These are phyloP conservation scores for Diaporthe capsici DNA, from an alignment of 2,329 filamentous ascomycete species.

Conservation along the genomic window DNA sequence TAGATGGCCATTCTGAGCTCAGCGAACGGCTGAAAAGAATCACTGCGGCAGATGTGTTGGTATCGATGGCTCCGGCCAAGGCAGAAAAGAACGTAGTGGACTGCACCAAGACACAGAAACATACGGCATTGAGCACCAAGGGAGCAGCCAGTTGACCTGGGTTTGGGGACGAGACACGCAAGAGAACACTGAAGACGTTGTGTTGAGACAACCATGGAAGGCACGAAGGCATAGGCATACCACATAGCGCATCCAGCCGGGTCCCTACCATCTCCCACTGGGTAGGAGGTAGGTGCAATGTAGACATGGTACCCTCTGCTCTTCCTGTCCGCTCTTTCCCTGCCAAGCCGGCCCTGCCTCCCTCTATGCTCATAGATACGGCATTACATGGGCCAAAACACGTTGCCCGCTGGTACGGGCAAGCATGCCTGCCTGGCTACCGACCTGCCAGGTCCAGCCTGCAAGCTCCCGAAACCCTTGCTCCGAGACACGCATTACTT, in stretches of 20 bases:
- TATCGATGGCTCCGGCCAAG: not conserved
- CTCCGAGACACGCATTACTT: conserved; percentile 12
- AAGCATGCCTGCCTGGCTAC: not conserved
- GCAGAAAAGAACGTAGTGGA: not conserved
- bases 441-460: not conserved
- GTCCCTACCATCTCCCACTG: not conserved
- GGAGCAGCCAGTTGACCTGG: not conserved
- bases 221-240: not conserved
- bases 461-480: conserved; percentile 4
- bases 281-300: not conserved
- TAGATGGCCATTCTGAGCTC: conserved; percentile 29
- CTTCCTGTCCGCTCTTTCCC: conserved; percentile 7
- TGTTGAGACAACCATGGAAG: not conserved
- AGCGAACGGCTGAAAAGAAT: conserved; percentile 2
- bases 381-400: not conserved
- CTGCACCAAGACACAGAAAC: not conserved
- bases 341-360: not conserved
- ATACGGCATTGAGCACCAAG: not conserved
- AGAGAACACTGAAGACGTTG: not conserved
- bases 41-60: not conserved
- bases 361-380: not conserved
- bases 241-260: not conserved
- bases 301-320: too few relatives aligned
- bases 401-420: not conserved
- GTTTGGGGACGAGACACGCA: not conserved